Evolutionary conservation across 345 rosid genomes (phyloP), one percentile per base, ranked within the genome.

Genomic region (Brassica nigra): DNA sequence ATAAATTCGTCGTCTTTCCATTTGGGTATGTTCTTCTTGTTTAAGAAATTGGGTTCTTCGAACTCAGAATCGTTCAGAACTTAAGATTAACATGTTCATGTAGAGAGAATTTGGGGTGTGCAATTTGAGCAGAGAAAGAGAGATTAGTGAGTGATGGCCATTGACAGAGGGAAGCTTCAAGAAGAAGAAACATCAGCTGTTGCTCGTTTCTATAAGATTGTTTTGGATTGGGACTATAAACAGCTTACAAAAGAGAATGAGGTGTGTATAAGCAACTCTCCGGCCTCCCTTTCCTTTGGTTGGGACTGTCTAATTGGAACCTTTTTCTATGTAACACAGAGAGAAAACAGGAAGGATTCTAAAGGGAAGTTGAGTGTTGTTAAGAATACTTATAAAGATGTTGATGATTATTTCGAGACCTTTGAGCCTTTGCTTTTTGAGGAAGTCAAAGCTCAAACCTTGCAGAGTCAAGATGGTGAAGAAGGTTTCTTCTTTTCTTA

Each of bases 371-470:
- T 92, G 34, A 87, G 74, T 52, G 64, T 81, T 77, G 97, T 90
- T 72, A 89, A 95, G 82, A 77, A 85, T 78, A 84, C 88, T 2
- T 95, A 87, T 80, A 83, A 76, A 71, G 91, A 88, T 70, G 87
- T 86, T 31, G 95, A 88, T 78, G 99, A 95, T 78, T 92, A 95
- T 70, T 82, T 95, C 27, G 85, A 88, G 34, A 91, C 95, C 70
- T 89, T 88, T 78, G 99, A 95, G 86, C 95, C 95, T 1, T 88
- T 95, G 31, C 84, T 95, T 65, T 89, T 95, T 31, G 99, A 95
- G 80, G 99, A 95, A 86, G 93, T 90, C 29, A 95, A 90, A 82
- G 92, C 99, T 84, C 97, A 91, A 54, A 89, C 91, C 77, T 83
- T 87, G 75, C 99, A 89, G 77, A 90, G 74, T 70, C 89, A 85